Percentiles rank a stretch among this genome's conserved stretches.
These are phyloP conservation scores for Hyphopichia fennica DNA, from an alignment of 1,139 yeast species.

Conservation along the genomic window DNA sequence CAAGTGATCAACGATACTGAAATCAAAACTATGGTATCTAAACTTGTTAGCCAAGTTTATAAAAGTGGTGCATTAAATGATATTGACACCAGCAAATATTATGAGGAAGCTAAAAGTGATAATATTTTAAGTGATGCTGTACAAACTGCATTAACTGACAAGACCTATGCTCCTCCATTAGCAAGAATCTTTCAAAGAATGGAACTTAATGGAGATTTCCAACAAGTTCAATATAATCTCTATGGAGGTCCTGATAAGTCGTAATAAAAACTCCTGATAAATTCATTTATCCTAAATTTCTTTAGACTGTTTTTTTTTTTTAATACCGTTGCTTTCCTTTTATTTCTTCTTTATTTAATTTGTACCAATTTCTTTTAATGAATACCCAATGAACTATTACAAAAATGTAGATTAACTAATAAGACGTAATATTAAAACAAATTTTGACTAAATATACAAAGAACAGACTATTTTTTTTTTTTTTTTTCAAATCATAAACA, in stretches of 20 bases:
- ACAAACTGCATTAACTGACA: conserved; percentile 28
- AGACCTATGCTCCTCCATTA: conserved; percentile 32
- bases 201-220: conserved; percentile 34
- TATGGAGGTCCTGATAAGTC: conserved; percentile 24
- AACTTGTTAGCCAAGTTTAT: conserved; percentile 28
- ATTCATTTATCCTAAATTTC: too few species aligned
- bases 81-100: conserved; percentile 24
- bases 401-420: neutral
- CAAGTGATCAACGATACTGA: conserved; percentile 24
- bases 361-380: neutral
- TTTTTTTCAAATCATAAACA: too few species aligned
- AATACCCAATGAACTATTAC: neutral
- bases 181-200: conserved; percentile 33
- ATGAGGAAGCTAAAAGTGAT: conserved; percentile 23
- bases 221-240: conserved; percentile 32
- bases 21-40: conserved; percentile 22
- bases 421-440: too few species aligned
- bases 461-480: too few species aligned
- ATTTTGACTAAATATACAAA: too few species aligned
- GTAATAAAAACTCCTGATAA: too few species aligned
- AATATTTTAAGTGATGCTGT: conserved; percentile 22
- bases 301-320: too few species aligned
- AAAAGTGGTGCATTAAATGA: conserved; percentile 34
- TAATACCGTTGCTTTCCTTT: neutral
- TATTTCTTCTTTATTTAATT: neutral